Evolutionary conservation across 2,329 filamentous ascomycete species (phyloP).

Genomic region (Rhexocercosporidium sp.): DNA sequence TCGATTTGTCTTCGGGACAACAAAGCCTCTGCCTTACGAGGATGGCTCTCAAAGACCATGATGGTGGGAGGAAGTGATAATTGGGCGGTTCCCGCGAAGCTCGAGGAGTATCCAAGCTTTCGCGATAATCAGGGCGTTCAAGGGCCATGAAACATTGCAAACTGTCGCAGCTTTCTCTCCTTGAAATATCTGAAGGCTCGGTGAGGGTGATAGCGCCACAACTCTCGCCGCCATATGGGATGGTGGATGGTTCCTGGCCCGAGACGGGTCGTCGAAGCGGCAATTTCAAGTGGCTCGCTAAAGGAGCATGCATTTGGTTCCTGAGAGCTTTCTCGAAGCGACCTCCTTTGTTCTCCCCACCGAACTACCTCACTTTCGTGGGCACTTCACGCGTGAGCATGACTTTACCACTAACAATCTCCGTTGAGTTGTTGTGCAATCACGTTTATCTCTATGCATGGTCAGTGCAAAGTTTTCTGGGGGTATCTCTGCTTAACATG

Average conservation of each 20-base stretch:
- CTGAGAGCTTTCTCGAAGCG: not conserved
- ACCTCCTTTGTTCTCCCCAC: not conserved
- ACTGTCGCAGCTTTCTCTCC: not conserved
- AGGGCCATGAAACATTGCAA: not conserved
- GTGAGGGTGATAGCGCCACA: not conserved
- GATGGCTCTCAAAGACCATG: slow-evolving; percentile 22
- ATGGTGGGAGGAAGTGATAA: not conserved
- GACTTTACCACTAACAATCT: no score
- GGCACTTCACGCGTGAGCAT: not conserved
- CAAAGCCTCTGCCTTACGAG: slow-evolving; percentile 41
- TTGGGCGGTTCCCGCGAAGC: not conserved
- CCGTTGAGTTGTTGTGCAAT: not conserved
- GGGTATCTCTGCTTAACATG: no score
- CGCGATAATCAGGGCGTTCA: not conserved
- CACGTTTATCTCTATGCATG: not conserved
- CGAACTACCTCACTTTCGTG: no score
- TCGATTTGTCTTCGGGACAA: slow-evolving; percentile 73
- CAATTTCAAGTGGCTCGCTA: not conserved
- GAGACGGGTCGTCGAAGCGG: not conserved
- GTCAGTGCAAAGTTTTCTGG: no score
- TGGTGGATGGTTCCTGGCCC: not conserved
- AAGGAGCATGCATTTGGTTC: not conserved
- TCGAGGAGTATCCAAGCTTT: not conserved
- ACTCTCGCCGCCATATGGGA: not conserved
- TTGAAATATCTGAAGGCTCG: not conserved